Evolutionary conservation across 1,284 basidiomycete species (phyloP), one percentile per base, ranked within the genome.

Genomic region (Mycena sp.): DNA sequence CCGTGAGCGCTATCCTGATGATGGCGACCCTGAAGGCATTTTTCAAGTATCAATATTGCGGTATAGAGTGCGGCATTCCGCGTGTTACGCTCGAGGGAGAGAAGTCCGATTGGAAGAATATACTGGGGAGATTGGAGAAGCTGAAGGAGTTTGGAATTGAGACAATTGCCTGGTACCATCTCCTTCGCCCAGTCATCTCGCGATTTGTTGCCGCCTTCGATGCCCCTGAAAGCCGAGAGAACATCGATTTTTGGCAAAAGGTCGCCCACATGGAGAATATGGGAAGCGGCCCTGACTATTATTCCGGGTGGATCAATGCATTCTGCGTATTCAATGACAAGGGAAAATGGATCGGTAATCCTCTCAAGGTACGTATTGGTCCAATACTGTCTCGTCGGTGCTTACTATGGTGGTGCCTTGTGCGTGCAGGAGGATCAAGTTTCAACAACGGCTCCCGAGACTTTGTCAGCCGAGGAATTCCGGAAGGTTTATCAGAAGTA

Each of bases 1-100:
- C 75, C 10, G 72, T 80, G 6, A 77, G 72, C 25, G 74, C 81
- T 1, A 75, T 83, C 19, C 65, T 80, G 29, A 77, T 82, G 78
- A 83, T 85, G 81, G 71, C 79, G 1, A 78, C 75, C 17, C 70
- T 81, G 67, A 78, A 81, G 57, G 53, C 72, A 59, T 82, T 79
- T 56, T 82, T 84, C 67, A 41, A 67, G 5, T 81, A 76, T 67
- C n/a, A n/a, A n/a, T 70, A 48, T 14, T 71, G 76, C 30, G 26
- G 19, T 26, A 7, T 26, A 1, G 65, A 77, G 11, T 85, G 84
- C 51, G 83, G 84, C 0, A 81, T 85, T 14, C 83, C 84, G 1
- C 73, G 70, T n/a, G 79, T 86, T 45, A 85, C 82, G 6, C 74
- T 86, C n/a, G 74, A 77, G 51, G 81, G 81, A 1, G 71, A 72